phyloP scores from a whole-genome alignment of 139 green algal species.

The Chlamydomonas applanata region DNA sequence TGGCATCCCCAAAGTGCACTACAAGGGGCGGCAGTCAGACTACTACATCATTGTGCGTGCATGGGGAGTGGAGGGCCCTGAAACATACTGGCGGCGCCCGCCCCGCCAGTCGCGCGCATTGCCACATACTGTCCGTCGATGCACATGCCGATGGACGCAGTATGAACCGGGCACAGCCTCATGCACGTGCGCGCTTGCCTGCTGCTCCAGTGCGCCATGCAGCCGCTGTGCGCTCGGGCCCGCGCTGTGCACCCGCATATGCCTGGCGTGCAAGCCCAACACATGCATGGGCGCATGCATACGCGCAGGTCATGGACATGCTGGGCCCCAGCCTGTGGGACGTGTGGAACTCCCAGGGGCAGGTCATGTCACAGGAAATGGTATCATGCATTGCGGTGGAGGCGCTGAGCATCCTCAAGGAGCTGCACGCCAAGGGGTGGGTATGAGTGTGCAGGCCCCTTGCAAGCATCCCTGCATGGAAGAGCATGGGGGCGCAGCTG shows the following conservation, averaged over 20 bases:
- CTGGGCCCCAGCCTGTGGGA: conserved; percentile 97
- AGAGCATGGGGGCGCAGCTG: too few relatives aligned
- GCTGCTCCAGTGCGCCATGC: too few relatives aligned
- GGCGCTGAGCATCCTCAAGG: conserved; percentile 95
- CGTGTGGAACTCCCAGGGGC: conserved; percentile 92
- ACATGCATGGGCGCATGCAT: too few relatives aligned
- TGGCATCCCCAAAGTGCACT: conserved; percentile 94
- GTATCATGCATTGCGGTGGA: conserved; percentile 98
- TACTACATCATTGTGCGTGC: conserved; percentile 97
- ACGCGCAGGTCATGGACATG: conserved; percentile 94
- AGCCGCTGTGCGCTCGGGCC: too few relatives aligned
- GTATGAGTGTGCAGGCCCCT: neutral
- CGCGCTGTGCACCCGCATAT: too few relatives aligned
- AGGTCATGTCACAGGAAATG: conserved; percentile 98
- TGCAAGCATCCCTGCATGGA: too few relatives aligned
- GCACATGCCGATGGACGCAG: too few relatives aligned
- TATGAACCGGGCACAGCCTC: too few relatives aligned
- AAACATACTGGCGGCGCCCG: too few relatives aligned
- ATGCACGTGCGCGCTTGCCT: neutral
- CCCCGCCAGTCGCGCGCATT: too few relatives aligned
- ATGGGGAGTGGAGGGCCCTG: too few relatives aligned
- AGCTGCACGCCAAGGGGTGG: conserved; percentile 92
- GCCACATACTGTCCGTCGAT: too few relatives aligned
- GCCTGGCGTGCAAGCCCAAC: neutral
- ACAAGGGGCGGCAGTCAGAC: conserved; percentile 94